Evolutionary conservation across 306 rosid species (phyloP).

Genomic region (Coriaria nepalensis): DNA sequence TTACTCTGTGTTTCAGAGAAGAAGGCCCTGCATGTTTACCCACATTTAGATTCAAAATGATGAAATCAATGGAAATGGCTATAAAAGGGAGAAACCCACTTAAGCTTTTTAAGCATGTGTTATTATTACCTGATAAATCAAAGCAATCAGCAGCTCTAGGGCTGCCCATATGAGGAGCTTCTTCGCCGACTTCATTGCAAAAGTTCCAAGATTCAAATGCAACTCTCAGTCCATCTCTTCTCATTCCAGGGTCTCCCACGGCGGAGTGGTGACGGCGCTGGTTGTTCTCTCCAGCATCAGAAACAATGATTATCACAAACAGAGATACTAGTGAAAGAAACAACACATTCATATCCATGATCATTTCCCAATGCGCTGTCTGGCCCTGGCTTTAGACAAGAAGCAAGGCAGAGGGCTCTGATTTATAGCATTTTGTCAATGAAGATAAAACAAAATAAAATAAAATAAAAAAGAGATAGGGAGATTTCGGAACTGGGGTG

Average conservation of each 20-base stretch:
- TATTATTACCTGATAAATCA: slow-evolving; percentile 38
- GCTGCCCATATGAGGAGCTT: slow-evolving; percentile 69
- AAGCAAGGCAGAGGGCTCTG: too few relatives aligned
- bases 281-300: slow-evolving; percentile 13
- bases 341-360: slow-evolving; percentile 4
- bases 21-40: slow-evolving; percentile 29
- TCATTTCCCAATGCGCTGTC: too few relatives aligned
- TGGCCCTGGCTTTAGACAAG: too few relatives aligned
- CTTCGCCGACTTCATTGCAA: slow-evolving; percentile 77
- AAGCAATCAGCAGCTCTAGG: slow-evolving; percentile 84
- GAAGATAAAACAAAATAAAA: too few relatives aligned
- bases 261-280: slow-evolving; percentile 22
- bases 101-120: neutral
- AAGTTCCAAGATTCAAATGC: slow-evolving; percentile 91
- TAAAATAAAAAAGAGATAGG: too few relatives aligned
- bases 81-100: neutral
- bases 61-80: neutral
- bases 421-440: too few relatives aligned
- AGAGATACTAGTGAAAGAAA: slow-evolving; percentile 17
- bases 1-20: slow-evolving; percentile 29
- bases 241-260: slow-evolving; percentile 84
- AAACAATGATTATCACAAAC: slow-evolving; percentile 13
- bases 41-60: neutral
- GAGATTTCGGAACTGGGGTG: too few relatives aligned
- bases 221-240: slow-evolving; percentile 58